Evolutionary conservation across 2,329 filamentous ascomycete genomes (phyloP).

Genomic region (Huntiella savannae): DNA sequence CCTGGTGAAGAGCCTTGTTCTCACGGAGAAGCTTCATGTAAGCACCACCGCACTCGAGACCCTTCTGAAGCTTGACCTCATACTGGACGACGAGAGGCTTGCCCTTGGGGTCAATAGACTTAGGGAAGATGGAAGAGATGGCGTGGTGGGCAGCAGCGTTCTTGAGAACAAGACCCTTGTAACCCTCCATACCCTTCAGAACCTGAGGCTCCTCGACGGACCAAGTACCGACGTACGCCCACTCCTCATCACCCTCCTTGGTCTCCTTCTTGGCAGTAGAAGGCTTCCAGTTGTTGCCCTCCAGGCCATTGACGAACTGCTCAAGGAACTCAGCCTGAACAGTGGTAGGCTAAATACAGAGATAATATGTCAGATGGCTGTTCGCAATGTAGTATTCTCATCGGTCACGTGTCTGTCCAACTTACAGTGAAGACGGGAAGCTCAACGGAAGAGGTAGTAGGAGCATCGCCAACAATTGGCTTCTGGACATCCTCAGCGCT

Average conservation of each 20-base stretch:
- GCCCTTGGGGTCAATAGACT: slow-evolving; percentile 91
- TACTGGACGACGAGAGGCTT: slow-evolving; percentile 97
- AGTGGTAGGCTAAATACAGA: slow-evolving; percentile 47
- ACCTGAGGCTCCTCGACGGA: slow-evolving; percentile 82
- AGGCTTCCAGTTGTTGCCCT: slow-evolving; percentile 65
- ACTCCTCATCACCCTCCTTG: slow-evolving; percentile 59
- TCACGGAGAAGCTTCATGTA: slow-evolving; percentile 98
- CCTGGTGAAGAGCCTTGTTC: slow-evolving; percentile 88
- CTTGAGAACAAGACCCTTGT: slow-evolving; percentile 96
- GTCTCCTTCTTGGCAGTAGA: slow-evolving; percentile 92
- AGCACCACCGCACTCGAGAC: slow-evolving; percentile 91
- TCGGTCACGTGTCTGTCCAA: slow-evolving; percentile 13
- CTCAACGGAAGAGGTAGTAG: slow-evolving; percentile 39
- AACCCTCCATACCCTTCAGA: slow-evolving; percentile 80
- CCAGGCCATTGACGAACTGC: slow-evolving; percentile 96
- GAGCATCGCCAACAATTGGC: slow-evolving; percentile 43
- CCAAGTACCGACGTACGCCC: slow-evolving; percentile 96
- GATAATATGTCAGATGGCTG: neutral
- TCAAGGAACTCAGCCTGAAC: slow-evolving; percentile 91
- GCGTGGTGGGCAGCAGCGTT: slow-evolving; percentile 95
- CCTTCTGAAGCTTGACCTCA: slow-evolving; percentile 96
- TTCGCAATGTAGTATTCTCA: neutral
- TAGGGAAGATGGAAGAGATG: slow-evolving; percentile 96
- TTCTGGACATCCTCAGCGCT: slow-evolving; percentile 12
- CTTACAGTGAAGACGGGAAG: slow-evolving; percentile 79